Percentiles rank a stretch among this genome's conserved stretches.
Conservation (phyloP, 1,284 basidiomycete species). For the Anthracocystis walkeri region DNA sequence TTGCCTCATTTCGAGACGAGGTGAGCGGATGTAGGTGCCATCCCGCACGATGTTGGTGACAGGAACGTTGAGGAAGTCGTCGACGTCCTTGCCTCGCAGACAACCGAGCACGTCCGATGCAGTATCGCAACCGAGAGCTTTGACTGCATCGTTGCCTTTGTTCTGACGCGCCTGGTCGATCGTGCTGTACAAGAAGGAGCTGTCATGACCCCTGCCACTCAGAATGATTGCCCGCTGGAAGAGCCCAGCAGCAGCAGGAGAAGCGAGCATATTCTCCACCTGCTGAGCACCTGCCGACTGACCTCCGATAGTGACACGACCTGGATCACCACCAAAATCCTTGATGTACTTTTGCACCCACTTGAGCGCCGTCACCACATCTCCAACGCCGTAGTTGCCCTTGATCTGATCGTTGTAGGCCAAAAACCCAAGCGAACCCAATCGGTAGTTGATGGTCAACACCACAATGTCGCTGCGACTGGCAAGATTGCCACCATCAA, state of each 20-base stretch:
- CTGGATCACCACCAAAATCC: slow-evolving; percentile 77
- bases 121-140: slow-evolving; percentile 32
- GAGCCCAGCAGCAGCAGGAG: slow-evolving; percentile 33
- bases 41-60: slow-evolving; percentile 34
- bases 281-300: slow-evolving; percentile 82
- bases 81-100: slow-evolving; percentile 36
- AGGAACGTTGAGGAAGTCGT: slow-evolving; percentile 17
- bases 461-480: slow-evolving; percentile 73
- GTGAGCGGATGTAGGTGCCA: slow-evolving; percentile 36
- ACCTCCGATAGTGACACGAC: slow-evolving; percentile 83
- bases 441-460: slow-evolving; percentile 75
- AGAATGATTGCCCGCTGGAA: slow-evolving; percentile 44
- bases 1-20: slow-evolving; percentile 40
- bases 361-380: slow-evolving; percentile 60
- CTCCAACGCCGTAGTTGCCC: slow-evolving; percentile 62
- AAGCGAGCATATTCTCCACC: slow-evolving; percentile 42
- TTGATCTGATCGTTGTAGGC: slow-evolving; percentile 47
- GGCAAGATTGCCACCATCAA: slow-evolving; percentile 72
- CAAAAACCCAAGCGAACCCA: slow-evolving; percentile 52
- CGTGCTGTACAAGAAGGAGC: slow-evolving; percentile 26
- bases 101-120: slow-evolving; percentile 44
- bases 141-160: slow-evolving; percentile 24
- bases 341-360: slow-evolving; percentile 75
- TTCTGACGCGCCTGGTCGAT: slow-evolving; percentile 20
- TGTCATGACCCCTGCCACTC: slow-evolving; percentile 36